Conservation (phyloP, 352 stramenopile species). For the Hyphochytrium catenoides region DNA sequence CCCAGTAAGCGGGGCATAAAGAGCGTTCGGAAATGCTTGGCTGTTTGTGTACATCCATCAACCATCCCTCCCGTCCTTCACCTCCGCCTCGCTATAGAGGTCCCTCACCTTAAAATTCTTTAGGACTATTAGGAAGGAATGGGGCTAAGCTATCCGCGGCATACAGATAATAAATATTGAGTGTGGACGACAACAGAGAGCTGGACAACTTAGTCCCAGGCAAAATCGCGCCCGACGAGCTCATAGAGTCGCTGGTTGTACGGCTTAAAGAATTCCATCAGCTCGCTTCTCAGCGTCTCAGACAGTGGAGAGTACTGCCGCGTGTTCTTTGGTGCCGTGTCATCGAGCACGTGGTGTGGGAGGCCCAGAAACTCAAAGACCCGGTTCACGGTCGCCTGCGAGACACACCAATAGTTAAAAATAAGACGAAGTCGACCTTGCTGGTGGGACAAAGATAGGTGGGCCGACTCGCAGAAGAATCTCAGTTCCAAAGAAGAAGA, state of each 20-base stretch:
- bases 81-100: too few relatives aligned
- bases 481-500: too few relatives aligned
- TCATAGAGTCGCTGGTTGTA: conserved; percentile 50
- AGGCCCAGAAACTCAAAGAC: conserved; percentile 60
- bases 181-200: neutral
- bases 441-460: too few relatives aligned
- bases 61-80: too few relatives aligned
- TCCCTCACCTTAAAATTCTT: too few relatives aligned
- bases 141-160: neutral
- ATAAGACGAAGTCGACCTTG: too few relatives aligned
- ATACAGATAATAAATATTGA: conserved; percentile 1
- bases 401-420: too few relatives aligned
- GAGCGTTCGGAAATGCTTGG: neutral
- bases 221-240: conserved; percentile 28
- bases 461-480: too few relatives aligned
- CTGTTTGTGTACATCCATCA: too few relatives aligned
- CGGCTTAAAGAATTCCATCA: conserved; percentile 42
- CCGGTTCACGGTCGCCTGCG: conserved; percentile 39
- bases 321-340: conserved; percentile 57
- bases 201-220: conserved; percentile 16
- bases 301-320: conserved; percentile 51
- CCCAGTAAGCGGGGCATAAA: conserved; percentile 19
- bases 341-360: conserved; percentile 44
- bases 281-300: conserved; percentile 19
- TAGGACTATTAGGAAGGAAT: neutral